These are phyloP conservation scores for Solanum rostratum DNA, from an alignment of 257 asterid species.

Conservation along the genomic window DNA sequence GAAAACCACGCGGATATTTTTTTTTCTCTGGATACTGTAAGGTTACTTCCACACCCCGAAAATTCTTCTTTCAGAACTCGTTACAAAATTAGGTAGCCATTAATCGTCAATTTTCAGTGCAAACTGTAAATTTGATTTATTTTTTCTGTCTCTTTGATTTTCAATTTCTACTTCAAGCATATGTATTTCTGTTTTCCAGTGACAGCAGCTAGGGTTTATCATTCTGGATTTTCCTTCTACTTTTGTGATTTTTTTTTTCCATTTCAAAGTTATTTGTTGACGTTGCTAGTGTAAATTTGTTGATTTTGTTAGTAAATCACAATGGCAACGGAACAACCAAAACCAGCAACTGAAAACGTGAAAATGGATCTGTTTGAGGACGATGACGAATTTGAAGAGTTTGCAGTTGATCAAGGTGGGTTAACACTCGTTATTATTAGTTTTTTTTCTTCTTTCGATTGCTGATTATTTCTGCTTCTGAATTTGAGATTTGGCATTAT, in stretches of 20 bases:
- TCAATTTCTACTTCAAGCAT: not conserved
- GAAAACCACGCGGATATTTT: not conserved
- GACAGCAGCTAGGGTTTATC: not conserved
- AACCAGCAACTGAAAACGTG: slow-evolving; percentile 46
- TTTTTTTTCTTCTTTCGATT: not conserved
- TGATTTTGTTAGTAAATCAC: not conserved
- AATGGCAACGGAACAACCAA: slow-evolving; percentile 73
- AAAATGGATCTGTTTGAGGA: slow-evolving; percentile 78
- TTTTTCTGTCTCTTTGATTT: not conserved
- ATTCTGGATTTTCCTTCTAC: not conserved
- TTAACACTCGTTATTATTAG: not conserved
- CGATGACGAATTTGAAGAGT: slow-evolving; percentile 87
- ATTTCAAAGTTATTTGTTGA: not conserved
- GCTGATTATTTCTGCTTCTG: not conserved
- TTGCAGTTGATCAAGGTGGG: slow-evolving; percentile 52
- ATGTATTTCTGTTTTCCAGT: not conserved
- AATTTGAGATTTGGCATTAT: not conserved
- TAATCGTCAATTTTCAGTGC: not conserved
- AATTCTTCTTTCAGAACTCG: not conserved
- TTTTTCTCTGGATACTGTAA: not conserved
- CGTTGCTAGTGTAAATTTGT: not conserved
- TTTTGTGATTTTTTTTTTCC: not conserved
- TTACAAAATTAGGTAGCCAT: not conserved
- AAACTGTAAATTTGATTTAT: not conserved
- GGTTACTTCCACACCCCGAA: not conserved